Conservation (phyloP, 331 rosid species). For the Stylosanthes scabra region DNA sequence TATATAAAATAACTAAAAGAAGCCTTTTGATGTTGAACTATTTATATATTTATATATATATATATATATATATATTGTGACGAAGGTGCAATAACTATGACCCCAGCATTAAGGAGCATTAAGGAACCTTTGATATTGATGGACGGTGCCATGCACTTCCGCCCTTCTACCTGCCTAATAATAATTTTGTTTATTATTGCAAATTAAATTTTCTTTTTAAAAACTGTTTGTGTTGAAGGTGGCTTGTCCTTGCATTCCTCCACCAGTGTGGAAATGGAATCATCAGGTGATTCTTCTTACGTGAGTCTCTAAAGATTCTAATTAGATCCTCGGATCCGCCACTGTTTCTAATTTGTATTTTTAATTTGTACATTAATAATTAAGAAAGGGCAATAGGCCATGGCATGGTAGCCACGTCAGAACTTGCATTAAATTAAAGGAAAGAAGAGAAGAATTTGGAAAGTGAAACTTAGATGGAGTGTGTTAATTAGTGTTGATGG, state of each 20-base stretch:
- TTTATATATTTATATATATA: slow-evolving; percentile 12
- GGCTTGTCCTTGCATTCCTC: slow-evolving; percentile 12
- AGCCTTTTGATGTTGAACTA: slow-evolving; percentile 37
- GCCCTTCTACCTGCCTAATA: slow-evolving; percentile 26
- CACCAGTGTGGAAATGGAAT: slow-evolving; percentile 43
- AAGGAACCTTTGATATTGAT: slow-evolving; percentile 49
- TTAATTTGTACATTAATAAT: slow-evolving; percentile 7
- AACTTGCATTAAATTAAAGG: slow-evolving; percentile 31
- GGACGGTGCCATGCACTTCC: neutral
- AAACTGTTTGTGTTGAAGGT: neutral
- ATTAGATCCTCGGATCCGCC: slow-evolving; percentile 47
- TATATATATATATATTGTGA: slow-evolving; percentile 31
- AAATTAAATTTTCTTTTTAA: no score
- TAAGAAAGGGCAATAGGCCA: slow-evolving; percentile 25
- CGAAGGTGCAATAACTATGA: slow-evolving; percentile 41
- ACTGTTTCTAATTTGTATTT: neutral
- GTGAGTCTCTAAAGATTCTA: slow-evolving; percentile 57
- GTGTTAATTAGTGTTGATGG: no score
- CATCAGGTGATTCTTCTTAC: slow-evolving; percentile 53
- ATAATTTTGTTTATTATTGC: slow-evolving; percentile 4
- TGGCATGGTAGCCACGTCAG: slow-evolving; percentile 78
- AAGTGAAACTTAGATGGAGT: slow-evolving; percentile 13
- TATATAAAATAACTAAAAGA: slow-evolving; percentile 33
- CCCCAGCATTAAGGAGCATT: slow-evolving; percentile 49
- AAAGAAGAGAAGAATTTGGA: slow-evolving; percentile 20